Conservation (phyloP, 2,329 filamentous ascomycete species). For the Chaetomium strumarium region DNA sequence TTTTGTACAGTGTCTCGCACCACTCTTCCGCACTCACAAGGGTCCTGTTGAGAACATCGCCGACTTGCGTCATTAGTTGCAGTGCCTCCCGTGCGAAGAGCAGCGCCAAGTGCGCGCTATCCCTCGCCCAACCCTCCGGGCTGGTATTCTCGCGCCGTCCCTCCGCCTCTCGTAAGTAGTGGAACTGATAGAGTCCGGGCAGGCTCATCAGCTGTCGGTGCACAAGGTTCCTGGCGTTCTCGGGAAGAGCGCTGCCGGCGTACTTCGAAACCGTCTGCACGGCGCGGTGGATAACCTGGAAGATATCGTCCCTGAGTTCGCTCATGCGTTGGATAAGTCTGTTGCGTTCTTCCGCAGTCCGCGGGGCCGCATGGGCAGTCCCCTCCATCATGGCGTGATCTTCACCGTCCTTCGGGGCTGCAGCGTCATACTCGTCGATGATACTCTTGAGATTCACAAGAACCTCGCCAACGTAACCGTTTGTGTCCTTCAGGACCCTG, state of each 20-base stretch:
- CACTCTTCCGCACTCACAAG: slow-evolving; percentile 87
- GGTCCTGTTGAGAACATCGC: slow-evolving; percentile 79
- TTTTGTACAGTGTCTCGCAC: slow-evolving; percentile 68
- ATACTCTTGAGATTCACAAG: slow-evolving; percentile 69
- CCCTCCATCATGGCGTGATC: slow-evolving; percentile 24
- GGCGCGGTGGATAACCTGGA: slow-evolving; percentile 72
- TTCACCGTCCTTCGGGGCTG: slow-evolving; percentile 14
- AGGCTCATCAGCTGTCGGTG: slow-evolving; percentile 77
- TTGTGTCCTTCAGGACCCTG: slow-evolving; percentile 72
- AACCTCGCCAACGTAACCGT: slow-evolving; percentile 70
- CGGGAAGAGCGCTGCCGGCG: slow-evolving; percentile 82
- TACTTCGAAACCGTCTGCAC: slow-evolving; percentile 84
- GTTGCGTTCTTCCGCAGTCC: slow-evolving; percentile 34
- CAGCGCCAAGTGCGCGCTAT: slow-evolving; percentile 69
- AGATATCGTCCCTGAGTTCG: slow-evolving; percentile 61
- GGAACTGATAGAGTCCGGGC: slow-evolving; percentile 74
- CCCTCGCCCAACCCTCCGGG: slow-evolving; percentile 39
- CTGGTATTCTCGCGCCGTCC: slow-evolving; percentile 32
- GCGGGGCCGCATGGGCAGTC: neutral
- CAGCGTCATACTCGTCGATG: slow-evolving; percentile 70
- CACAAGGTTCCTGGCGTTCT: slow-evolving; percentile 80
- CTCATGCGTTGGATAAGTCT: slow-evolving; percentile 60
- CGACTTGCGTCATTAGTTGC: slow-evolving; percentile 92
- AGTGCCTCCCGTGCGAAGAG: slow-evolving; percentile 84
- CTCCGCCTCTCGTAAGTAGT: slow-evolving; percentile 40